phyloP scores from a whole-genome alignment of 176 grass and related monocot species.

The Carex kokanica region DNA sequence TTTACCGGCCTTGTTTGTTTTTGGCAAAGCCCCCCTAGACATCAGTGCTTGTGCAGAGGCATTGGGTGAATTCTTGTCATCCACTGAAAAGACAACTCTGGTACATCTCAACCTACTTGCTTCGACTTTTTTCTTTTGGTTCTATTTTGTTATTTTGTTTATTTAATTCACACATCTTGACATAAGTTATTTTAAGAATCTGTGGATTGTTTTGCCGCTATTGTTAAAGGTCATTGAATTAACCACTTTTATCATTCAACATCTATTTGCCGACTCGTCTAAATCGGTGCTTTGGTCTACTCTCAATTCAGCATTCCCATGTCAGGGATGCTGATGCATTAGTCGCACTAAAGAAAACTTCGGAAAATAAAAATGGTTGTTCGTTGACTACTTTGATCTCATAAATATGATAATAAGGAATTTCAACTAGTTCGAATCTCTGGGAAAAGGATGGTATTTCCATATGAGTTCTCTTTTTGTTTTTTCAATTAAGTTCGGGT shows the following conservation, averaged over 20 bases:
- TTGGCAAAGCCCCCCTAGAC: slow-evolving; percentile 68
- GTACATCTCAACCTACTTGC: slow-evolving; percentile 39
- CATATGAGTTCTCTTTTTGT: not conserved
- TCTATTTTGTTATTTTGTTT: not conserved
- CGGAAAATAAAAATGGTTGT: not conserved
- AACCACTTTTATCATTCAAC: not conserved
- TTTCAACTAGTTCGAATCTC: not conserved
- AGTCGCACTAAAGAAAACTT: not conserved
- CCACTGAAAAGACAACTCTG: slow-evolving; percentile 49
- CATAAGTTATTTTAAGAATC: not conserved
- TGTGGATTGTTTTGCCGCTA: not conserved
- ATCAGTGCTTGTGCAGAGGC: slow-evolving; percentile 37
- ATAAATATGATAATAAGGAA: not conserved
- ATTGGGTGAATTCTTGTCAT: slow-evolving; percentile 40
- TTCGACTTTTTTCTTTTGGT: not conserved
- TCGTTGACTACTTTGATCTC: not conserved
- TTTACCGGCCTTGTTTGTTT: slow-evolving; percentile 80
- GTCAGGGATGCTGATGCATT: not conserved
- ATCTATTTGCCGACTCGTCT: not conserved
- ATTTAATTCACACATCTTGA: not conserved
- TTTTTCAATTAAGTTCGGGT: not conserved
- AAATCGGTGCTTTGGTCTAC: not conserved
- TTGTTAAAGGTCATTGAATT: not conserved
- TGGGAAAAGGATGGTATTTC: not conserved
- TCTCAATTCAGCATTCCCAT: not conserved